These are phyloP conservation scores for Verticillium isaacii DNA, from an alignment of 2,329 filamentous ascomycete species.

Conservation along the genomic window DNA sequence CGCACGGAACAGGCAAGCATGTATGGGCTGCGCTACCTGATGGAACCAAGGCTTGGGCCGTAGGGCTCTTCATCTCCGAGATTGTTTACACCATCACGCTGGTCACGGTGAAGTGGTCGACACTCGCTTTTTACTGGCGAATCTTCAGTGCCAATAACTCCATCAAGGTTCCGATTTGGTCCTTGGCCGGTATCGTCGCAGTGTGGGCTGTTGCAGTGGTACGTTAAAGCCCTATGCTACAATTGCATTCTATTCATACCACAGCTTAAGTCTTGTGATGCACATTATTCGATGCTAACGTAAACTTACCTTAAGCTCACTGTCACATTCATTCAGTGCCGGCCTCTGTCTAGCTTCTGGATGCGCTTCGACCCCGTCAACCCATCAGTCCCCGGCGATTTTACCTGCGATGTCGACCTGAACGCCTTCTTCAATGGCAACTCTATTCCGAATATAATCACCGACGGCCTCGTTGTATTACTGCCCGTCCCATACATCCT, in stretches of 20 bases:
- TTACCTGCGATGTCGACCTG: constrained; percentile 12
- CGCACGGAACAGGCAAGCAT: constrained; percentile 16
- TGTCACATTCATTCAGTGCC: constrained; percentile 14
- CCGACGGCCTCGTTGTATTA: constrained; percentile 19
- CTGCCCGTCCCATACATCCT: constrained; percentile 22
- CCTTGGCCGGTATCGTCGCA: constrained; percentile 8
- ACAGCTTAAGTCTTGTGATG: not conserved
- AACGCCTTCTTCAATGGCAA: constrained; percentile 21
- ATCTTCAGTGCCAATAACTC: constrained; percentile 14
- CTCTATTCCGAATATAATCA: constrained; percentile 20
- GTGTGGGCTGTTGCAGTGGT: constrained; percentile 18
- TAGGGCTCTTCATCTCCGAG: constrained; percentile 17
- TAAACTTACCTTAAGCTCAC: constrained; percentile 6
- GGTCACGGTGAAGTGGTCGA: constrained; percentile 16
- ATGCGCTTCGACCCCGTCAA: constrained; percentile 10
- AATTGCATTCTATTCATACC: not conserved
- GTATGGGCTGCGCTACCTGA: constrained; percentile 16
- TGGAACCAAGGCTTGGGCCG: constrained; percentile 13
- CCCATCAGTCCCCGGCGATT: constrained; percentile 9
- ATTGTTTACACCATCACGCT: constrained; percentile 14
- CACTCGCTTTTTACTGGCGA: constrained; percentile 20
- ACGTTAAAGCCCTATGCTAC: not conserved
- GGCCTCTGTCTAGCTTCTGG: constrained; percentile 15
- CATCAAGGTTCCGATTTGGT: constrained; percentile 14
- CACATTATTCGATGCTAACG: not conserved